A percentile compares a stretch with the other conserved stretches of the same genome.
These are phyloP conservation scores for Dioscorea dumetorum DNA, from an alignment of 106 monocot species.

Conservation along the genomic window DNA sequence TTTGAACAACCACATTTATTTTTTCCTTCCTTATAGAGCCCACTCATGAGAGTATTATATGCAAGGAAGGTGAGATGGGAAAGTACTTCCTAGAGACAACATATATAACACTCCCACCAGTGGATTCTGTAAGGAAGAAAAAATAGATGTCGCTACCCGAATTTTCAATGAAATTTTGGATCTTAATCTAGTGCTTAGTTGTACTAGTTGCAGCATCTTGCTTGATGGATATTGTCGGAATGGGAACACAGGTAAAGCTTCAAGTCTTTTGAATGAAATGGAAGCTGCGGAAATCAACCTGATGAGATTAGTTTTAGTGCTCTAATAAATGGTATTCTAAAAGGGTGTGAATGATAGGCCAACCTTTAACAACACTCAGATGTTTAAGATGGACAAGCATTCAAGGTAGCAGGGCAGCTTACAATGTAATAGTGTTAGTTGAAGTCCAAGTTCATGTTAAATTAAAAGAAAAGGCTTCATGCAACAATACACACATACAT, in stretches of 20 bases:
- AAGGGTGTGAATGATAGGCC: neutral
- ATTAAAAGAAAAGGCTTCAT: too few relatives aligned
- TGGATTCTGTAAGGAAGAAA: conserved; percentile 65
- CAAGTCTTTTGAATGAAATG: conserved; percentile 44
- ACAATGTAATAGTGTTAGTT: too few relatives aligned
- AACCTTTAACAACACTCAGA: too few relatives aligned
- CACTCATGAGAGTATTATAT: conserved; percentile 59
- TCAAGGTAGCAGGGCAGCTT: too few relatives aligned
- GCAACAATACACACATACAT: too few relatives aligned
- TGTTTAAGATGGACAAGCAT: too few relatives aligned
- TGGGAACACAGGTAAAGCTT: conserved; percentile 36
- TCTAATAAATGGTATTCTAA: conserved; percentile 42
- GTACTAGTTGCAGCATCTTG: conserved; percentile 55
- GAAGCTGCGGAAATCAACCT: conserved; percentile 21
- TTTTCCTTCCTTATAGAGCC: conserved; percentile 66
- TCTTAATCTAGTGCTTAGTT: conserved; percentile 26
- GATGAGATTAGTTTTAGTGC: conserved; percentile 46
- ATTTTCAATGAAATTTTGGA: conserved; percentile 49
- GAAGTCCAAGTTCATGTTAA: too few relatives aligned
- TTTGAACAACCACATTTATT: conserved; percentile 19
- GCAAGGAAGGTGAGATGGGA: conserved; percentile 49
- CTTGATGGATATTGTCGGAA: conserved; percentile 53
- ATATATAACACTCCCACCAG: conserved; percentile 57
- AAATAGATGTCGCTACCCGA: conserved; percentile 25
- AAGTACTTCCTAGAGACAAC: conserved; percentile 35